Evolutionary conservation across 768 basidiomycete species (phyloP), one percentile per base, ranked within the genome.

Genomic region (Nidularia pulvinata): DNA sequence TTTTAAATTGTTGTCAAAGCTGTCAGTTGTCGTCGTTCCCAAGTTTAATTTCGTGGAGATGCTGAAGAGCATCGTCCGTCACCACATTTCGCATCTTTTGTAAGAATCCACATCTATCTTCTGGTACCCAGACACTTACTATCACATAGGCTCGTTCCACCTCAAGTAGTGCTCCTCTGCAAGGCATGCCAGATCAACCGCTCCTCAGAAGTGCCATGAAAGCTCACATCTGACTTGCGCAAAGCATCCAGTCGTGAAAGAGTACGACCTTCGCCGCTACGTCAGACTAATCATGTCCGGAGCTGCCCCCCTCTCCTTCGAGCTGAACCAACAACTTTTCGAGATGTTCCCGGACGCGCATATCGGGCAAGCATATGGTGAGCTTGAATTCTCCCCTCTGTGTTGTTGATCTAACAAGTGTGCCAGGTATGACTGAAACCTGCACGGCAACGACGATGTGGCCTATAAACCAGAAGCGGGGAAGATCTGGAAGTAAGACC

Each of bases 341-440:
- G 63, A 69, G 9, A 64, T 83, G 47, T 69, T 88, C 46, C 84
- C 83, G 0, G 61, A 78, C 42, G 80, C 78, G 2, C 73, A 77
- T 49, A 79, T 84, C 37, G 83, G 83, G 1, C 84, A 86, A 64
- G 79, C 77, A 4, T 85, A 84, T 55, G 84, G 84, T 79, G 50
- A 11, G 50, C 34, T 19, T 19, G 10, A 14, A 43, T 30, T 43
- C 2, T 19, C n/a, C 9, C 16, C 35, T 25, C 14, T 45, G 42
- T 33, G 7, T 32, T 30, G 37, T 45, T 43, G 19, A 47, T 22
- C 13, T 46, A 22, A n/a, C 25, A 19, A 35, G 6, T 47, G 6
- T 3, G 35, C 22, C 46, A 88, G 86, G 88, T 4, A 79, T 86
- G 81, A 89, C 88, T 0, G 88, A 90, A 61, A 76, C 81, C 0